phyloP scores from a whole-genome alignment of 2,329 filamentous ascomycete genomes.

The Ophiostoma fasciatum region DNA sequence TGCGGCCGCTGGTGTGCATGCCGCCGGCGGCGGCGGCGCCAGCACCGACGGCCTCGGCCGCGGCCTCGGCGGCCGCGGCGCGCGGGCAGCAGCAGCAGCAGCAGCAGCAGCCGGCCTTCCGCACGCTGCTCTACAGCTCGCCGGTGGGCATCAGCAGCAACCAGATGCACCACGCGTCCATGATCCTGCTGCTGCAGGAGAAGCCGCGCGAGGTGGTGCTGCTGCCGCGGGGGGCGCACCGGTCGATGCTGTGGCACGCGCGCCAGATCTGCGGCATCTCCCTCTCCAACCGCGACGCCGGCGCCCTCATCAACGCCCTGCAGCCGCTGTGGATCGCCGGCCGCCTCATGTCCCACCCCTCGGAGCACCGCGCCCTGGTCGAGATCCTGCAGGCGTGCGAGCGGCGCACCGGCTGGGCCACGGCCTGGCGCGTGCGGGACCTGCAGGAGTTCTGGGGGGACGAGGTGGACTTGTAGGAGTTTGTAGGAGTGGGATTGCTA shows the following conservation, averaged over 20 bases:
- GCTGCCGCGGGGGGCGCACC: no score
- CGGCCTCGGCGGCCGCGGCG: no score
- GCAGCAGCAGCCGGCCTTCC: conserved; percentile 33
- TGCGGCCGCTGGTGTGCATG: conserved; percentile 29
- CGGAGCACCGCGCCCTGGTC: conserved; percentile 23
- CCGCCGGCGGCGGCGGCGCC: conserved; percentile 16
- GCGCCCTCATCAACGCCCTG: conserved; percentile 41
- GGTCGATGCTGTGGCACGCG: conserved; percentile 38
- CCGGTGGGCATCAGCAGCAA: conserved; percentile 42
- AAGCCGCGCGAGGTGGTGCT: no score
- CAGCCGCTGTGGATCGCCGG: conserved; percentile 44
- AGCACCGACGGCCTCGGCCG: no score
- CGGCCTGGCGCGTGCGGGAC: no score
- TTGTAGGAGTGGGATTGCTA: no score
- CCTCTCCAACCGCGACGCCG: conserved; percentile 37
- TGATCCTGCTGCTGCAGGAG: conserved; percentile 36
- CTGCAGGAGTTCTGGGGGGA: no score
- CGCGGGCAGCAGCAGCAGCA: no score
- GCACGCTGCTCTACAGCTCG: conserved; percentile 35
- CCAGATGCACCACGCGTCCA: conserved; percentile 41
- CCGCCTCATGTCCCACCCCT: conserved; percentile 34
- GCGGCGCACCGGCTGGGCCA: no score
- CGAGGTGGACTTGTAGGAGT: no score
- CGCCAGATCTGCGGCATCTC: conserved; percentile 41
- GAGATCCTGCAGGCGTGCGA: no score